A percentile compares a stretch with the other conserved stretches of the same genome.
These are phyloP conservation scores for Sutorius australiensis DNA, from an alignment of 768 basidiomycete species.

Conservation along the genomic window DNA sequence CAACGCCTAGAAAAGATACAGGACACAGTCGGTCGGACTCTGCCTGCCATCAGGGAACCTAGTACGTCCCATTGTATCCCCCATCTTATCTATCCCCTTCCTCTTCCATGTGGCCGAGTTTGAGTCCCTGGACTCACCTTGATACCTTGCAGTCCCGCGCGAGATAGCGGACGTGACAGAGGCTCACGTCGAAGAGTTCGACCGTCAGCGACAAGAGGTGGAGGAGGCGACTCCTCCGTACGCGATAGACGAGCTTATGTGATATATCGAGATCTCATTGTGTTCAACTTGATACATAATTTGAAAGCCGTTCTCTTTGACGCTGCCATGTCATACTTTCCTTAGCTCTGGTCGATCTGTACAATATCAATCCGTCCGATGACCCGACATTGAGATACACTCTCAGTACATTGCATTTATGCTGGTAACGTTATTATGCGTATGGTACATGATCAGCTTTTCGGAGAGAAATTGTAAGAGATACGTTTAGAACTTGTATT, in stretches of 20 bases:
- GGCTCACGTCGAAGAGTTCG: constrained; percentile 14
- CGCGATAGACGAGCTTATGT: constrained; percentile 15
- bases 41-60: constrained; percentile 13
- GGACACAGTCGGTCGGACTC: constrained; percentile 4
- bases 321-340: background rate
- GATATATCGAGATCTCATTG: background rate
- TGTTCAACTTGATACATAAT: background rate
- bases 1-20: constrained; percentile 15
- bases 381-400: background rate
- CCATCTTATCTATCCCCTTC: background rate
- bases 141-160: constrained; percentile 7
- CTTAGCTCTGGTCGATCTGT: background rate
- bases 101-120: background rate
- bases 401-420: background rate
- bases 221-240: constrained; percentile 6
- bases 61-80: background rate
- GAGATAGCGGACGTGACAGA: constrained; percentile 9
- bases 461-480: background rate
- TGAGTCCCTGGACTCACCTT: background rate
- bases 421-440: background rate
- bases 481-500: constrained; percentile 28
- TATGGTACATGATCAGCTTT: background rate
- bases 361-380: background rate
- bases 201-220: background rate
- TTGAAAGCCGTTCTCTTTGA: background rate